These are phyloP conservation scores for Tetraselmis striata DNA, from an alignment of 139 green algal genomes.

Conservation along the genomic window DNA sequence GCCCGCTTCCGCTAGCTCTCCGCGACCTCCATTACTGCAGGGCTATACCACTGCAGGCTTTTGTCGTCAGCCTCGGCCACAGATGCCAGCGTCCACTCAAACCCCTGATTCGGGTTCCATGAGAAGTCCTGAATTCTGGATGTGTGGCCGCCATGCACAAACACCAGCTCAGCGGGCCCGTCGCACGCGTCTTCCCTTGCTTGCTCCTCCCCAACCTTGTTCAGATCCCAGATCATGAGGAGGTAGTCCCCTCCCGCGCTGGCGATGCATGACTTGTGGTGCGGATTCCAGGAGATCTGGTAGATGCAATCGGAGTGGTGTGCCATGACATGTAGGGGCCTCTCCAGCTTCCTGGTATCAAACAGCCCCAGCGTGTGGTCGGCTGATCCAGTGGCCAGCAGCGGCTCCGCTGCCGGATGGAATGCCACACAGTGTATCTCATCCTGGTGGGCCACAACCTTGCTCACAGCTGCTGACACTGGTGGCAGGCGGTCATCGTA, in stretches of 20 bases:
- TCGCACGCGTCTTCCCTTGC: constrained; percentile 17
- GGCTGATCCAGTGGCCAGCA: background rate
- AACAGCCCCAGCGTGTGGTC: background rate
- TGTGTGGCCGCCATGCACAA: constrained; percentile 29
- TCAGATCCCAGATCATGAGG: background rate
- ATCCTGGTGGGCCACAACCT: background rate
- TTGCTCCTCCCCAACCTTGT: constrained; percentile 2
- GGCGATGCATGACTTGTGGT: background rate
- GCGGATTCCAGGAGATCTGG: background rate
- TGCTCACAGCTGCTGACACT: background rate
- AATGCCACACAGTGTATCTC: background rate
- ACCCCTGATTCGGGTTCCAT: constrained; percentile 20
- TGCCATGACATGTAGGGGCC: background rate
- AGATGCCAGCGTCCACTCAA: constrained; percentile 24
- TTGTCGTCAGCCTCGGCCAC: constrained; percentile 33
- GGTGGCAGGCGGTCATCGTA: background rate
- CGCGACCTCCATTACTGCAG: no score
- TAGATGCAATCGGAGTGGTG: background rate
- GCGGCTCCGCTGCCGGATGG: background rate
- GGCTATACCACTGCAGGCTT: constrained; percentile 24
- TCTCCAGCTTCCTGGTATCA: background rate
- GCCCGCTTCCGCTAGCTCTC: no score
- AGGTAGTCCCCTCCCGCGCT: background rate
- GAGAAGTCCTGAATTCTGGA: constrained; percentile 26
- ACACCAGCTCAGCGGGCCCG: constrained; percentile 26